These are phyloP conservation scores for Cyberlindnera euphorbiiphila DNA, from an alignment of 805 yeast genomes.

Conservation along the genomic window DNA sequence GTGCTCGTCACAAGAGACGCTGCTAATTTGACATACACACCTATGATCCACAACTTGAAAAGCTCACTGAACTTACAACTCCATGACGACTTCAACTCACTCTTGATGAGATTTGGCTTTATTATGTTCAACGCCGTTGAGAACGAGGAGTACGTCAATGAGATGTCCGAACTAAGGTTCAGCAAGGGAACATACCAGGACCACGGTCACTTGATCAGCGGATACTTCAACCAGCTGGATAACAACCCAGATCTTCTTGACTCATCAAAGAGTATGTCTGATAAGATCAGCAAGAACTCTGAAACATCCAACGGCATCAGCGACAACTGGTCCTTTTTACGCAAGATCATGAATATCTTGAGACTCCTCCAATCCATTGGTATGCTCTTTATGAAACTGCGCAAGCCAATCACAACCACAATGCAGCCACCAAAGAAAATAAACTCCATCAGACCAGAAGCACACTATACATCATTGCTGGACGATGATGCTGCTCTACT, in stretches of 20 bases:
- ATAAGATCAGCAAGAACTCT: too few species aligned
- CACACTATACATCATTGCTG: conserved; percentile 2
- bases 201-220: conserved; percentile 20
- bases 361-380: conserved; percentile 11
- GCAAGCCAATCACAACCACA: background rate
- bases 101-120: conserved; percentile 54
- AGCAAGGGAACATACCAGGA: conserved; percentile 58
- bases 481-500: conserved; percentile 4
- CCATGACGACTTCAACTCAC: conserved; percentile 64
- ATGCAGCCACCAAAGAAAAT: background rate
- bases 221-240: conserved; percentile 24
- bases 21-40: conserved; percentile 31
- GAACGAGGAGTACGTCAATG: conserved; percentile 60
- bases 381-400: conserved; percentile 9
- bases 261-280: background rate
- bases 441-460: background rate
- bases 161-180: conserved; percentile 44
- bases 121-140: conserved; percentile 67
- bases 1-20: conserved; percentile 48
- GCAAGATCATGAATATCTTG: conserved; percentile 12
- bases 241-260: conserved; percentile 21
- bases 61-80: conserved; percentile 36
- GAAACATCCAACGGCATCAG: conserved; percentile 2
- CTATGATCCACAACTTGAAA: conserved; percentile 35
- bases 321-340: conserved; percentile 13